phyloP scores from a whole-genome alignment of 345 rosid genomes.

The Microthlaspi erraticum region DNA sequence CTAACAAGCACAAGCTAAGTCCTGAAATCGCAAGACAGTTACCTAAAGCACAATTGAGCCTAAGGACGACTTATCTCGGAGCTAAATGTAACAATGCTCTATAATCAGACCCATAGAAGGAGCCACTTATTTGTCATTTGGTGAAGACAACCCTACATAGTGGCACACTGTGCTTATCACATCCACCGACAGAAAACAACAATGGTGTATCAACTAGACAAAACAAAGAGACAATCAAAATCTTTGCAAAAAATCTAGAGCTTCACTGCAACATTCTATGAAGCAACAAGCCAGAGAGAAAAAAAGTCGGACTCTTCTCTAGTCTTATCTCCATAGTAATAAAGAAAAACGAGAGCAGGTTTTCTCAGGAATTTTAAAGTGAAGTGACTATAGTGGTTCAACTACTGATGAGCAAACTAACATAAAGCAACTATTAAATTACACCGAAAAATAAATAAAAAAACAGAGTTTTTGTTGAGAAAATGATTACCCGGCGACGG shows the following conservation, averaged over 20 bases:
- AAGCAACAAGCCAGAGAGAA: conserved; percentile 4
- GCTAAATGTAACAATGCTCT: conserved; percentile 15
- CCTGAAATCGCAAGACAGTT: background rate
- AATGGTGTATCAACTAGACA: conserved; percentile 24
- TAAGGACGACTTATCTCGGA: conserved; percentile 1
- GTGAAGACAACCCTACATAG: conserved; percentile 24
- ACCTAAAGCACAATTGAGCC: background rate
- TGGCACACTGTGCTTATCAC: conserved; percentile 18
- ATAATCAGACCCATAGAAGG: conserved; percentile 32
- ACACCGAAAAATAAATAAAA: background rate
- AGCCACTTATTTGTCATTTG: conserved; percentile 37
- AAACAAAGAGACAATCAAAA: conserved; percentile 19
- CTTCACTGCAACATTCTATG: conserved; percentile 19
- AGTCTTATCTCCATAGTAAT: conserved; percentile 12
- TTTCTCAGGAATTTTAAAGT: conserved; percentile 14
- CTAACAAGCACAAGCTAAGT: conserved; percentile 5
- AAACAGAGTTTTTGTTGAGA: conserved; percentile 22
- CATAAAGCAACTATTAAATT: conserved; percentile 22
- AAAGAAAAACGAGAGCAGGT: conserved; percentile 13
- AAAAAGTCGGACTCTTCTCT: conserved; percentile 5
- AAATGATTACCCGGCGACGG: conserved; percentile 28
- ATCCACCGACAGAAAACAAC: conserved; percentile 44
- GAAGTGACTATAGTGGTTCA: conserved; percentile 33
- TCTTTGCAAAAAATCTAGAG: conserved; percentile 27
- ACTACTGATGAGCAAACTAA: conserved; percentile 37